A percentile compares a stretch with the other conserved stretches of the same genome.
phyloP scores from a whole-genome alignment of 306 rosid species.

The Begonia peltatifolia region DNA sequence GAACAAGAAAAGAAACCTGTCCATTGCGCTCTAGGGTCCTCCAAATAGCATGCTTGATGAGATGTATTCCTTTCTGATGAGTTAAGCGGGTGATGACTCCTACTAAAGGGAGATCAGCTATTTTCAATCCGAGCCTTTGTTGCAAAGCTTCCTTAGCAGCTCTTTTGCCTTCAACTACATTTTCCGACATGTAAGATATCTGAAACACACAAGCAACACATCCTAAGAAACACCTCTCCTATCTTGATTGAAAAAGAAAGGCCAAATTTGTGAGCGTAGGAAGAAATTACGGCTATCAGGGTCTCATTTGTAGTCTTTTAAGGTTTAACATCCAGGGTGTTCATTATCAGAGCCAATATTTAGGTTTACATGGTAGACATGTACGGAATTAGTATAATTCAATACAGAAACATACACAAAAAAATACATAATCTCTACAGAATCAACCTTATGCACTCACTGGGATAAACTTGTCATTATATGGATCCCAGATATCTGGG shows the following conservation, averaged over 20 bases:
- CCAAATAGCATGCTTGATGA: slow-evolving; percentile 80
- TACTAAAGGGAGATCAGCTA: slow-evolving; percentile 65
- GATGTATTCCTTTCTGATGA: slow-evolving; percentile 97
- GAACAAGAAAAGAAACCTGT: slow-evolving; percentile 42
- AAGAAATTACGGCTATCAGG: no score
- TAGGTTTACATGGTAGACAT: no score
- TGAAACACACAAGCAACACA: slow-evolving; percentile 23
- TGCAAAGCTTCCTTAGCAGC: slow-evolving; percentile 91
- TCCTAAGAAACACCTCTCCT: slow-evolving; percentile 1
- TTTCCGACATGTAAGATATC: slow-evolving; percentile 77
- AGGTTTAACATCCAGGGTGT: no score
- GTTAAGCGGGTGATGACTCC: slow-evolving; percentile 84
- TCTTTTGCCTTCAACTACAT: slow-evolving; percentile 90
- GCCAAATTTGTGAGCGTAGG: no score
- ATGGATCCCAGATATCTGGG: slow-evolving; percentile 94
- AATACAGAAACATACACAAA: no score
- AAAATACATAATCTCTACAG: no score
- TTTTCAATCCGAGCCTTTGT: slow-evolving; percentile 53
- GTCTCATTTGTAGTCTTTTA: no score
- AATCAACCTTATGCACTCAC: slow-evolving; percentile 38
- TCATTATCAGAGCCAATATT: no score
- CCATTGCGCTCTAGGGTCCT: slow-evolving; percentile 71
- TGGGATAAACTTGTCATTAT: slow-evolving; percentile 62
- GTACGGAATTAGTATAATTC: no score
- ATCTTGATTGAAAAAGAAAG: not conserved